Evolutionary conservation across 2,329 filamentous ascomycete species (phyloP), one percentile per base, ranked within the genome.

Genomic region (Teratosphaeria nubilosa): DNA sequence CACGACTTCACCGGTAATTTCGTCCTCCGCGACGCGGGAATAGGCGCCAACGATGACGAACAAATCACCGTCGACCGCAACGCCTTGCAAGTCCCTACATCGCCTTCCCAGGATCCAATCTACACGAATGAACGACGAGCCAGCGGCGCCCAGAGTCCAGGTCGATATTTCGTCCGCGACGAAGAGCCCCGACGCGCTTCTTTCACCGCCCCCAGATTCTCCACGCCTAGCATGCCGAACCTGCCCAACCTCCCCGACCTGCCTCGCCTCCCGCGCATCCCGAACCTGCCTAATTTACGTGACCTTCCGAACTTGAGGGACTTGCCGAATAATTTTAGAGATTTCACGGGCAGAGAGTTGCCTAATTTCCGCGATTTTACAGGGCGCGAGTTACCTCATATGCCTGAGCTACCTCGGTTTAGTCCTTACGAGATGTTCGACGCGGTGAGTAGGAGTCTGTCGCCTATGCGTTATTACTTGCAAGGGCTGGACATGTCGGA

Each of bases 351-450:
- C 41, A 22, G 41, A 9, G 41, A 48, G 6, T 56, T 66, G 41
- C 65, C 65, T 10, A 63, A 64, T 50, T 16, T 66, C n/a, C 60
- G 55, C 5, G 60, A 64, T 27, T 48, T 48, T 16, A 48, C 41
- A 2, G 41, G 41, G 4, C 41, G 41, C 20, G 41, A 48, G 9
- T 62, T 68, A 56, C 62, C 64, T 11, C 62, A 64, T 50, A 66
- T 68, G 31, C 73, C 69, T n/a, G 74, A 69, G 22, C 70, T 74
- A 34, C 68, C 70, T 9, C 68, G 72, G 37, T 76, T 77, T 22
- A 73, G 73, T 5, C 72, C 76, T 0, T 76, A 76, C 59, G 76
- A 77, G 50, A 76, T 78, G 60, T 65, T 79, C 7, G 74, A 77
- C 54, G 72, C 76, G 0, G 72, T 79, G 25, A 74, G 73, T 6